phyloP scores from a whole-genome alignment of 305 asterid species.

The Fraxinus floribunda region DNA sequence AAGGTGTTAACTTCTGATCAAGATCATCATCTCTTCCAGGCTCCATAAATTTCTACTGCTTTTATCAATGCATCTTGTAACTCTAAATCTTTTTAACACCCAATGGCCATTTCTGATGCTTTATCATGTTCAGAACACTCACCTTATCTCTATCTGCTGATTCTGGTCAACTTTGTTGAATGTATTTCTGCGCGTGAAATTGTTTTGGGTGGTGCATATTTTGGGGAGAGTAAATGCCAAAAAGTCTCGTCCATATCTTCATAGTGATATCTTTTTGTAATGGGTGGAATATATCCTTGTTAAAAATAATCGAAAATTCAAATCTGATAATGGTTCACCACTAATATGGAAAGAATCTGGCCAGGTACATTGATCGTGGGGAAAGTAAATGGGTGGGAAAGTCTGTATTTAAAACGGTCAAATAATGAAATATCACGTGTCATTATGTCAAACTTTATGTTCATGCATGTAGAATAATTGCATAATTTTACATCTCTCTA shows the following conservation, averaged over 20 bases:
- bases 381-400: no score
- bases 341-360: not conserved
- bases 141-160: not conserved
- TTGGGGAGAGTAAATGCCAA: not conserved
- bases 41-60: constrained; percentile 19
- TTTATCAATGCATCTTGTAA: constrained; percentile 30
- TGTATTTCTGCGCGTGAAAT: not conserved
- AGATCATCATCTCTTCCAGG: constrained; percentile 10
- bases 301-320: not conserved
- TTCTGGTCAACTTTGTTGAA: constrained; percentile 16
- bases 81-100: constrained; percentile 7
- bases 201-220: not conserved
- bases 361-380: no score
- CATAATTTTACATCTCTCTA: not conserved
- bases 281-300: not conserved
- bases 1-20: not conserved
- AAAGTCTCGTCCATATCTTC: not conserved
- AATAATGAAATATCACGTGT: no score
- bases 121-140: not conserved
- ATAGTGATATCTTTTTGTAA: not conserved
- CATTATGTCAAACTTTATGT: no score
- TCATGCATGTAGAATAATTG: no score
- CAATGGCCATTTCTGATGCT: not conserved
- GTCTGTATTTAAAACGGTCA: no score
- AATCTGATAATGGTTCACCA: not conserved